Percentiles rank a stretch among this genome's conserved stretches.
These are phyloP conservation scores for Tulasnella sp. DNA, from an alignment of 768 basidiomycete genomes.

Conservation along the genomic window DNA sequence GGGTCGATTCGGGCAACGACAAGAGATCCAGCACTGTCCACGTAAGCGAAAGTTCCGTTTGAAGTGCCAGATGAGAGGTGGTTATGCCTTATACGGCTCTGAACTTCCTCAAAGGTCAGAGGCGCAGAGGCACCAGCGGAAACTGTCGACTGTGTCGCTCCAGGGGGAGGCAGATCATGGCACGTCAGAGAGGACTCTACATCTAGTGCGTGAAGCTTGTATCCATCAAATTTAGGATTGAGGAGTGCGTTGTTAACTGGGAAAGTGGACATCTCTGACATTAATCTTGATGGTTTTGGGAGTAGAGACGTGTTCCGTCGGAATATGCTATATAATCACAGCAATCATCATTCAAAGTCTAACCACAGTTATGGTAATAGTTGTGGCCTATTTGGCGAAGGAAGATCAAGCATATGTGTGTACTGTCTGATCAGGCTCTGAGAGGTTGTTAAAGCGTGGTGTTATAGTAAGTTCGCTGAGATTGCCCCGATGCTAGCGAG, in stretches of 20 bases:
- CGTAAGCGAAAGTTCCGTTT: slow-evolving; percentile 46
- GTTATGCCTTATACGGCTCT: slow-evolving; percentile 76
- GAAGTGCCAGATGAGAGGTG: slow-evolving; percentile 49
- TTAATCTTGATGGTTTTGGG: background rate
- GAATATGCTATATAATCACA: background rate
- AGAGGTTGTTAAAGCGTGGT: background rate
- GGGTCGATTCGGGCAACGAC: slow-evolving; percentile 45
- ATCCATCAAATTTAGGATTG: slow-evolving; percentile 80
- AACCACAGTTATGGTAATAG: background rate
- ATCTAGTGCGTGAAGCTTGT: slow-evolving; percentile 54
- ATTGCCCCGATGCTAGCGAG: background rate
- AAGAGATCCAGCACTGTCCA: slow-evolving; percentile 55
- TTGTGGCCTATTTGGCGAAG: background rate
- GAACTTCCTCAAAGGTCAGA: slow-evolving; percentile 70
- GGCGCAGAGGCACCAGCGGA: slow-evolving; percentile 44
- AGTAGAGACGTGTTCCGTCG: background rate
- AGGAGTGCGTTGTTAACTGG: slow-evolving; percentile 37
- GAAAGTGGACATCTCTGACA: too few relatives aligned
- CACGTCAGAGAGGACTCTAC: slow-evolving; percentile 47
- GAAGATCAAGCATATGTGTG: background rate
- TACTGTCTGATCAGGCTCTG: background rate
- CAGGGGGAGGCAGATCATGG: slow-evolving; percentile 38
- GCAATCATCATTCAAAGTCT: background rate
- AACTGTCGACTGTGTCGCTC: slow-evolving; percentile 39
- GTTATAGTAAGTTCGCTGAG: background rate